Evolutionary conservation across 2,329 filamentous ascomycete species (phyloP).

Genomic region (Paracamarosporium sp.): DNA sequence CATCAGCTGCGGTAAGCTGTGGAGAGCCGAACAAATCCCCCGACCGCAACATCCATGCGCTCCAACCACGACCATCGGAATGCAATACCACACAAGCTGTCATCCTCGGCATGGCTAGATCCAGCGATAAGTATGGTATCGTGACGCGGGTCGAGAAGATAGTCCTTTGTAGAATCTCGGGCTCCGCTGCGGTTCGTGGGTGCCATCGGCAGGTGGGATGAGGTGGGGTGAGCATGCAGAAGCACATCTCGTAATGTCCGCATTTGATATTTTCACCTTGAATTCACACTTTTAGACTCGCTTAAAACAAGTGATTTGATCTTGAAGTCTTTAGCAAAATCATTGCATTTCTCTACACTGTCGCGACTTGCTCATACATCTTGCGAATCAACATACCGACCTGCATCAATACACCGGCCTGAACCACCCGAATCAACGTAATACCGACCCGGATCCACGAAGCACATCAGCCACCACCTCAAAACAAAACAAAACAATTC

Average conservation of each 20-base stretch:
- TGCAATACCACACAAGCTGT: background rate
- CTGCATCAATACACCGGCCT: too few species aligned
- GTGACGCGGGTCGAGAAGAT: background rate
- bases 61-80: background rate
- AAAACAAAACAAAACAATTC: background rate
- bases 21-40: background rate
- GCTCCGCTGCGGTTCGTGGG: background rate
- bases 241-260: background rate
- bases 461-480: background rate
- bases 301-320: too few species aligned
- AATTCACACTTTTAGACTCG: background rate
- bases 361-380: background rate
- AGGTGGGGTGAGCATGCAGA: background rate
- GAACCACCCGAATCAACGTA: too few species aligned
- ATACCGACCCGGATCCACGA: background rate
- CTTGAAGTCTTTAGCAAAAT: background rate
- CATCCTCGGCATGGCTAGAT: background rate
- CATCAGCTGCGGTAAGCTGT: constrained; percentile 3
- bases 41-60: background rate
- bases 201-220: too few species aligned
- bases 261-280: background rate
- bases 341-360: background rate
- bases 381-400: background rate
- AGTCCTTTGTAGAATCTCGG: background rate
- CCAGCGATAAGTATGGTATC: background rate